Conservation (phyloP, 495 filamentous ascomycete genomes). For the Stereocaulon alpinum region DNA sequence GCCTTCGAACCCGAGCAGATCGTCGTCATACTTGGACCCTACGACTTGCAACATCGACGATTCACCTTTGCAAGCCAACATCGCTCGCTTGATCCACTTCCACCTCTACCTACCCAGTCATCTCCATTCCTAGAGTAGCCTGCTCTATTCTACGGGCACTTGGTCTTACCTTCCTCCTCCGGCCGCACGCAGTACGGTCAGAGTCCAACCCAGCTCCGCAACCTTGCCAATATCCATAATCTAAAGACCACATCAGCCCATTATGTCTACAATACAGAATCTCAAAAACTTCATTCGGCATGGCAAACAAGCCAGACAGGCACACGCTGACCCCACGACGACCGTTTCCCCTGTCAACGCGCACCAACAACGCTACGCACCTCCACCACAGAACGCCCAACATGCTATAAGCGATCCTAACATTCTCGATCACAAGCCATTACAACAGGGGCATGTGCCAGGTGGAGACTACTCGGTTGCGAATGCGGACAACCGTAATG, state of each 20-base stretch:
- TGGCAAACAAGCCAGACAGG: constrained; percentile 84
- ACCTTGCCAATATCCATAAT: background rate
- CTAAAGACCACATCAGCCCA: background rate
- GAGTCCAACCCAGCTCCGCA: background rate
- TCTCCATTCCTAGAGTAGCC: background rate
- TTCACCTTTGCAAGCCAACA: background rate
- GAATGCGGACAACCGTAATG: constrained; percentile 48
- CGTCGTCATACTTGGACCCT: constrained; percentile 9
- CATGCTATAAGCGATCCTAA: constrained; percentile 41
- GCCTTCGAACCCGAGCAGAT: constrained; percentile 1
- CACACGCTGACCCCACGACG: constrained; percentile 54
- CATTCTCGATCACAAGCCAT: constrained; percentile 33
- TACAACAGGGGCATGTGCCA: constrained; percentile 25
- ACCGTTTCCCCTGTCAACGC: constrained; percentile 58
- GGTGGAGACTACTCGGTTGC: constrained; percentile 44
- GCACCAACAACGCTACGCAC: constrained; percentile 47
- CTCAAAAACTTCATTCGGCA: constrained; percentile 98
- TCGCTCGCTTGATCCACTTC: background rate
- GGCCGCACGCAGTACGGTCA: background rate
- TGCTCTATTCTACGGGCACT: background rate
- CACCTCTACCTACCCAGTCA: background rate
- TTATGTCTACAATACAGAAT: constrained; percentile 76
- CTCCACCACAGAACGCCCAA: constrained; percentile 36
- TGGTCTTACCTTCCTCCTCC: background rate
- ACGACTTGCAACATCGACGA: background rate